Percentiles rank a stretch among this genome's conserved stretches.
Conservation (phyloP, 441 rosid genomes). For the Melastoma candidum region DNA sequence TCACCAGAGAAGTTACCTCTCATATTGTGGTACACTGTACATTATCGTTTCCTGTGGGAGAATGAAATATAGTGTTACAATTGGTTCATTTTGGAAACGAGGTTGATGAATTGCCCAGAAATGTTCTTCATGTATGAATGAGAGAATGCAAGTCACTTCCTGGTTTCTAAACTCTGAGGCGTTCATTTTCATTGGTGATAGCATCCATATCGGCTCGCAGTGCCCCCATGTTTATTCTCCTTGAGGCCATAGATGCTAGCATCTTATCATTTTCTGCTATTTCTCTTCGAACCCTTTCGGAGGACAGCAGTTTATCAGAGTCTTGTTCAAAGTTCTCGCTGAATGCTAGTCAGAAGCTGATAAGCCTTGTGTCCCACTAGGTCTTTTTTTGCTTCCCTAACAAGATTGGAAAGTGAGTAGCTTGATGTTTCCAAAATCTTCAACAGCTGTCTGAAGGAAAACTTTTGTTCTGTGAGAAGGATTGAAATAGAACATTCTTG, state of each 20-base stretch:
- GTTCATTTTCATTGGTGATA: constrained; percentile 46
- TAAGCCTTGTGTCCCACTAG: constrained; percentile 54
- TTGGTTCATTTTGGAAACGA: too few relatives aligned
- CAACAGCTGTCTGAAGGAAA: background rate
- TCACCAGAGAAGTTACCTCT: too few relatives aligned
- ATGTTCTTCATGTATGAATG: too few relatives aligned
- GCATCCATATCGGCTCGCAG: constrained; percentile 54
- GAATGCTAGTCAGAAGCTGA: constrained; percentile 59
- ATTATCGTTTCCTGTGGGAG: too few relatives aligned
- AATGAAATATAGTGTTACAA: too few relatives aligned
- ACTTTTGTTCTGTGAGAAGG: background rate
- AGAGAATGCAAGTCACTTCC: too few relatives aligned
- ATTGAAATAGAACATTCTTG: constrained; percentile 1
- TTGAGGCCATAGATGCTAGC: constrained; percentile 40
- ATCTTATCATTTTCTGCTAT: constrained; percentile 63
- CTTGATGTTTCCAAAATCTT: background rate
- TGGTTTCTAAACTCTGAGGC: constrained; percentile 12
- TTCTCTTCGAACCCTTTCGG: constrained; percentile 63
- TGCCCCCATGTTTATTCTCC: constrained; percentile 39
- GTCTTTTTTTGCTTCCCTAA: constrained; percentile 78
- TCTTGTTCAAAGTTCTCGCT: constrained; percentile 65
- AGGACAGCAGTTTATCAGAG: constrained; percentile 46
- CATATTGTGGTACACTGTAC: too few relatives aligned
- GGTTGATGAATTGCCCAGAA: too few relatives aligned
- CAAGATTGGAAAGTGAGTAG: background rate